Evolutionary conservation across 257 asterid genomes (phyloP), one percentile per base, ranked within the genome.

Genomic region (Eustoma russellianum): DNA sequence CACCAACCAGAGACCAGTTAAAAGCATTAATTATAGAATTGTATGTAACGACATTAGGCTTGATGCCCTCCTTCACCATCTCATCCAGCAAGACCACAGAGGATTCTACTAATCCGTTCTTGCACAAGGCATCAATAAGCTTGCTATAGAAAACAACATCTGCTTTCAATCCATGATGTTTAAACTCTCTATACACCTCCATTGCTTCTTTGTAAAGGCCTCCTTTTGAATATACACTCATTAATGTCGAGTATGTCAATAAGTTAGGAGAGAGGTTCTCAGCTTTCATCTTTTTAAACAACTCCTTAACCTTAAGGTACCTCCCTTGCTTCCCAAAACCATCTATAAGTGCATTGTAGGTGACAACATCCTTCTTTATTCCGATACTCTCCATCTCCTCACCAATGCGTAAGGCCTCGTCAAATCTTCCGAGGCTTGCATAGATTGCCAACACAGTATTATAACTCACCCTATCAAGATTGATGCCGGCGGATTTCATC

Each of bases 101-200:
- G 2, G 78, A 82, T 70, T 76, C 98, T 35, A 88, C 94, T 62
- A 84, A 63, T 18, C 98, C 98, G 62, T 80, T 84, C 78, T 91
- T 87, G 62, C 96, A 84, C 80, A 84, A 71, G 58, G 96, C 89
- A 65, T 91, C 96, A 56, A 91, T 91, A 66, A 87, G 78, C 56
- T 84, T 91, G 68, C 95, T 87, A 24, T 87, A 91, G 73, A 91
- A 84, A 62, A 91, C 98, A 52, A 91, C 98, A 77, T 91, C 98
- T 0, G 94, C 94, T 74, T 80, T 91, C 75, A 91, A 56, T 24
- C 88, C 96, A 38, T 63, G 94, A 38, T 14, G 60, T 74, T 83
- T 91, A 56, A 91, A 91, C 66, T 85, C 98, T 54, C 13, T 60
- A 61, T 87, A 87, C 1, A 77, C 90, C 66, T 70, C 84, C 69